Conservation (phyloP, 225 moss, liverwort and hornwort genomes). For the Rhytidiadelphus loreus region DNA sequence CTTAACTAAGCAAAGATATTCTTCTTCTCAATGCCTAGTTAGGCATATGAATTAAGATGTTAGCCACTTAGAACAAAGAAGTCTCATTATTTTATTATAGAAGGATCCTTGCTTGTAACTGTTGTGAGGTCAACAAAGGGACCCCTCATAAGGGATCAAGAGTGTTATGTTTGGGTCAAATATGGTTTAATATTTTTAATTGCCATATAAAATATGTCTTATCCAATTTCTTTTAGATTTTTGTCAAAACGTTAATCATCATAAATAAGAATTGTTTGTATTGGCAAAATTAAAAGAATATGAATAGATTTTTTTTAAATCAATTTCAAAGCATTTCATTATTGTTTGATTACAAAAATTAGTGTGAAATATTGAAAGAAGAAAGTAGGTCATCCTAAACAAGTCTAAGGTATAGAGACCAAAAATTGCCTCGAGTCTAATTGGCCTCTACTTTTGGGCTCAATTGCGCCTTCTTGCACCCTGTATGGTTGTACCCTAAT, state of each 20-base stretch:
- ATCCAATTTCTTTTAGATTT: accelerated
- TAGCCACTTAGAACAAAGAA: neutral
- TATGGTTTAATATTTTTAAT: neutral
- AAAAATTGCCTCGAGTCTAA: accelerated
- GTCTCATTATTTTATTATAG: neutral
- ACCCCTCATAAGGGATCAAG: accelerated
- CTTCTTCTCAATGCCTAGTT: neutral
- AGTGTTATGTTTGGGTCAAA: neutral
- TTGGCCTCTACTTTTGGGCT: neutral
- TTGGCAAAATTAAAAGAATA: neutral
- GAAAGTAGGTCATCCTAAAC: neutral
- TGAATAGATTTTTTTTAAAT: neutral
- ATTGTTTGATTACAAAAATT: neutral
- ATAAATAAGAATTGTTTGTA: neutral
- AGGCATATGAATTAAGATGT: neutral
- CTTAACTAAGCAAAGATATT: accelerated
- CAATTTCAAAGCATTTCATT: neutral
- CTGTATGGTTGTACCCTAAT: accelerated
- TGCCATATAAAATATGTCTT: neutral
- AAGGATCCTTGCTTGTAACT: neutral
- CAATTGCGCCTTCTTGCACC: neutral
- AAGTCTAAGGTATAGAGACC: neutral
- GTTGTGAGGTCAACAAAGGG: accelerated
- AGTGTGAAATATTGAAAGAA: neutral
- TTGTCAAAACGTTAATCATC: neutral